Base-by-base conservation (phyloP, 2,329 filamentous ascomycete genomes). In the Sarocladiaceae sp. region DNA sequence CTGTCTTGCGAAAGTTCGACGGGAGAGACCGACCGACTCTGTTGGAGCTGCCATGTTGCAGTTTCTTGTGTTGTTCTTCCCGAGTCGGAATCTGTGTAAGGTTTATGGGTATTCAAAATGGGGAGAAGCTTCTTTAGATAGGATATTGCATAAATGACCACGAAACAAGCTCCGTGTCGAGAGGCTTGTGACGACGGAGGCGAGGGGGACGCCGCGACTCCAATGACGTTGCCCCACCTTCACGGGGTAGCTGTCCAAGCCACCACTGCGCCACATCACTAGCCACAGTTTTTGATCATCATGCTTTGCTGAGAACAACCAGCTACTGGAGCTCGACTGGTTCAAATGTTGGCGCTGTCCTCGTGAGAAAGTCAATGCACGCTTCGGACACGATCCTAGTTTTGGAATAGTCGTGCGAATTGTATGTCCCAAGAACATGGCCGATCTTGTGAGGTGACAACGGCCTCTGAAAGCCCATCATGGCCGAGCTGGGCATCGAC, bases 401-500 rank as follows among this genome's bases (percentile, higher is more conserved):
- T 33, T 33, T 33, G 29, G 18, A 17, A 39, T 11, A 39, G 36
- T 17, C 18, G 11, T 18, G 12, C 11, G 17, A 39, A 10, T 39
- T 13, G n/a, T n/a, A n/a, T n/a, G n/a, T n/a, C n/a, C n/a, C n/a
- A n/a, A 20, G 20, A 40, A 4, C 37, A 48, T 48, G 44, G 44
- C 26, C 10, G 3, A 3, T 22, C 11, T 20, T 17, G 11, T 13
- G 4, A 18, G 17, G 31, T 50, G 47, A 50, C 47, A n/a, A 28
- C 10, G 11, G 18, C 13, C 18, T 50, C 18, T 7, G 17, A 33
- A 25, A 15, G 18, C 18, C 31, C 50, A 59, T 22, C 18, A 83
- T 83, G 79, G 68, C 76, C 2, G 82, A 85, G 51, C 75, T 82
- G 52, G 77, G 82, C 50, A 63, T 84, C 10, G 71, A 77, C 55